These are phyloP conservation scores for Phialocephala subalpina DNA, from an alignment of 2,329 filamentous ascomycete species.

Conservation along the genomic window DNA sequence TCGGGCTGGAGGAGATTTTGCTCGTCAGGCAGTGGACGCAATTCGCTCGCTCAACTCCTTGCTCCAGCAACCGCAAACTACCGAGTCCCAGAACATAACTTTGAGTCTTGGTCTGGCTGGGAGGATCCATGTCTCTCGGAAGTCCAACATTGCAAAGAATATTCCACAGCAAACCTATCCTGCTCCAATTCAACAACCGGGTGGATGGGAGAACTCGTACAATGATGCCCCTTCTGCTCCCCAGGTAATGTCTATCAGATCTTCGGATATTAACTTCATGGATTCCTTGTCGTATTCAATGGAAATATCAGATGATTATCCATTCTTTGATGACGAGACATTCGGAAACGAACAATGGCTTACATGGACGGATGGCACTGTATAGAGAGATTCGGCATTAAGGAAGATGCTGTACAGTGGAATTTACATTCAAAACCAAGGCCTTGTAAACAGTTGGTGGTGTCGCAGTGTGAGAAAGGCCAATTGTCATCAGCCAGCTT, in stretches of 20 bases:
- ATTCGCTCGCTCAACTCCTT: constrained; percentile 9
- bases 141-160: constrained; percentile 4
- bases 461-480: background rate
- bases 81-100: constrained; percentile 16
- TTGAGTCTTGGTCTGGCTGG: constrained; percentile 18
- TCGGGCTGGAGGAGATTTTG: constrained; percentile 17
- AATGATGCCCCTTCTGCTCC: background rate
- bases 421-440: background rate
- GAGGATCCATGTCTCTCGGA: constrained; percentile 21
- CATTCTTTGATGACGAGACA: constrained; percentile 15
- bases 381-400: background rate
- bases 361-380: constrained; percentile 11
- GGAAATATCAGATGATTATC: constrained; percentile 18
- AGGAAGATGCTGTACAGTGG: background rate
- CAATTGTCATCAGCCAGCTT: background rate
- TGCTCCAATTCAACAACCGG: constrained; percentile 1
- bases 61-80: constrained; percentile 16
- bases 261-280: constrained; percentile 16
- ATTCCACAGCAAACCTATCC: background rate
- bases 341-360: constrained; percentile 14
- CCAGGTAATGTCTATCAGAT: background rate
- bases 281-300: constrained; percentile 24
- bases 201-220: constrained; percentile 6
- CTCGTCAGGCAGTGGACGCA: constrained; percentile 15
- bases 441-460: background rate